phyloP scores from a whole-genome alignment of 2,329 filamentous ascomycete species.

The Trichophyton verrucosum region DNA sequence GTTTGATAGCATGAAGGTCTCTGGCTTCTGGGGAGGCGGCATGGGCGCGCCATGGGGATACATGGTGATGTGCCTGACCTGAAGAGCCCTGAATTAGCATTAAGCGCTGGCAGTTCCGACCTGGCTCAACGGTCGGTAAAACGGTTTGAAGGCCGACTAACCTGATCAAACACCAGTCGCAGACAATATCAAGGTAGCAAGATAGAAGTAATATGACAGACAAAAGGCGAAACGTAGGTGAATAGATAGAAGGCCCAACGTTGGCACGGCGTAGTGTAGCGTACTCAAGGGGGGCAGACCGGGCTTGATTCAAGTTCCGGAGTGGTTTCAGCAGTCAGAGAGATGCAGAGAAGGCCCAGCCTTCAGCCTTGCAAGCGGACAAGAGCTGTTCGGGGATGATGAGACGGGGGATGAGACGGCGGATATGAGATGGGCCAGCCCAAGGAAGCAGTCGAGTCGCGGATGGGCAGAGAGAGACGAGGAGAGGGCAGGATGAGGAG shows the following conservation, averaged over 20 bases:
- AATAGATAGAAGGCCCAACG: constrained; percentile 4
- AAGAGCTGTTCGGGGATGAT: constrained; percentile 8
- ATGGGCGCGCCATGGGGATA: constrained; percentile 69
- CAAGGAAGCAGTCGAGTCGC: constrained; percentile 8
- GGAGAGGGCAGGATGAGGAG: constrained; percentile 5
- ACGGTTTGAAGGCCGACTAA: background rate
- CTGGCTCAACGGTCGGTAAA: background rate
- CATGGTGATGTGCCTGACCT: constrained; percentile 41
- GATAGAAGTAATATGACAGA: background rate
- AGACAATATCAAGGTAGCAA: background rate
- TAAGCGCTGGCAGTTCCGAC: background rate
- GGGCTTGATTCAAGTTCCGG: background rate
- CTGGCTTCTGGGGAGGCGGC: constrained; percentile 87
- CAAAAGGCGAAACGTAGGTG: constrained; percentile 15
- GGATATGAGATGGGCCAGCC: constrained; percentile 13
- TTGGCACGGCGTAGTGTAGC: background rate
- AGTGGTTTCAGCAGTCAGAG: constrained; percentile 1
- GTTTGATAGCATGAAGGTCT: constrained; percentile 96
- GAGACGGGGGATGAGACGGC: constrained; percentile 10
- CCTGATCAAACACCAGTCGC: constrained; percentile 2
- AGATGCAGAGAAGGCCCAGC: constrained; percentile 4
- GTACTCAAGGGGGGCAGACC: background rate
- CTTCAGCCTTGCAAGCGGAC: constrained; percentile 3
- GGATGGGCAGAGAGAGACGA: constrained; percentile 4
- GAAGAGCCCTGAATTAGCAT: background rate